These are phyloP conservation scores for Carex kokanica DNA, from an alignment of 176 grass and related monocot species.

Conservation along the genomic window DNA sequence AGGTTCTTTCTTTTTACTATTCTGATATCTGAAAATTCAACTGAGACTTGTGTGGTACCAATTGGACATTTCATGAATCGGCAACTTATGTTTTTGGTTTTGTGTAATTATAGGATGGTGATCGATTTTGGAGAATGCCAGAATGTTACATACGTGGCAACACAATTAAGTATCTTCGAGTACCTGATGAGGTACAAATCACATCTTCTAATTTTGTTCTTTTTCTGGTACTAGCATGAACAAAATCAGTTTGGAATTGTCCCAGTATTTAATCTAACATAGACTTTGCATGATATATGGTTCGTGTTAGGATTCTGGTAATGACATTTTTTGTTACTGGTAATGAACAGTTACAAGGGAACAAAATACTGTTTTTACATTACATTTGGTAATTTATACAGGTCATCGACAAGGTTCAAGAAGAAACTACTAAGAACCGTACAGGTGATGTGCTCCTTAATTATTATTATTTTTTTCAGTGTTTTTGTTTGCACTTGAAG, in stretches of 20 bases:
- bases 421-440: conserved; percentile 92
- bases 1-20: conserved; percentile 39
- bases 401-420: conserved; percentile 99
- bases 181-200: conserved; percentile 89
- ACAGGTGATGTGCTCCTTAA: conserved; percentile 40
- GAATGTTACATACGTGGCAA: conserved; percentile 98
- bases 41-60: background rate
- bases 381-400: conserved; percentile 24
- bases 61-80: background rate
- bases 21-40: background rate
- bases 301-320: background rate
- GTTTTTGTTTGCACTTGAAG: background rate
- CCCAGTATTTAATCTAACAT: background rate
- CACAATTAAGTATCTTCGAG: conserved; percentile 97
- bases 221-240: background rate
- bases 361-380: conserved; percentile 6
- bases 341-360: background rate
- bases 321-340: background rate
- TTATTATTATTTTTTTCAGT: background rate
- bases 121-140: conserved; percentile 98
- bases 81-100: background rate
- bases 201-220: background rate
- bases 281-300: background rate
- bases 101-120: conserved; percentile 75
- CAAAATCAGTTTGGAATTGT: too few relatives aligned